A percentile compares a stretch with the other conserved stretches of the same genome.
These are phyloP conservation scores for Alternaria metachromatica DNA, from an alignment of 2,329 filamentous ascomycete genomes.

Conservation along the genomic window DNA sequence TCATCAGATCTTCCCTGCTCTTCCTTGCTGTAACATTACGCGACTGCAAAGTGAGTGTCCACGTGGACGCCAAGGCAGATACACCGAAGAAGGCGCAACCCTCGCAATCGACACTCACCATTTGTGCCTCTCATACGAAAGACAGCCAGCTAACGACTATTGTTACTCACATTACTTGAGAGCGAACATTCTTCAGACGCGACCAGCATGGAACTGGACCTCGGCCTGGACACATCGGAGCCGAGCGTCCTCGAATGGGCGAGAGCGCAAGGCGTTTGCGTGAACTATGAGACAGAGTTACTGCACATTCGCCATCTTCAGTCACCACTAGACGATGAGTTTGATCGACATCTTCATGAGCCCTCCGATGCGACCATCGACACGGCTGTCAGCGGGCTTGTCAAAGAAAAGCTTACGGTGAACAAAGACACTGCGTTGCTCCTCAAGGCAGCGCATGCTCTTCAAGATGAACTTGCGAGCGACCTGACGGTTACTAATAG, in stretches of 20 bases:
- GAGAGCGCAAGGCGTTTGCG: conserved; percentile 53
- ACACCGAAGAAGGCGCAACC: conserved; percentile 11
- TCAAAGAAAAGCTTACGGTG: conserved; percentile 37
- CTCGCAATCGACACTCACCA: background rate
- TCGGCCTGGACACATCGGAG: conserved; percentile 29
- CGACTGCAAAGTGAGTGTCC: background rate
- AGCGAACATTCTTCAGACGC: background rate
- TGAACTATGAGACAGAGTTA: conserved; percentile 43
- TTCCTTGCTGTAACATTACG: background rate
- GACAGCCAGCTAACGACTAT: background rate
- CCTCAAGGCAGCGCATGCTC: conserved; percentile 26
- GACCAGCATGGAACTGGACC: conserved; percentile 15
- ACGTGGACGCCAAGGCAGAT: conserved; percentile 3
- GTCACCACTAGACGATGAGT: conserved; percentile 10
- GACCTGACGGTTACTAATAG: conserved; percentile 1
- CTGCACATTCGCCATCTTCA: conserved; percentile 22
- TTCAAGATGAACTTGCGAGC: conserved; percentile 4
- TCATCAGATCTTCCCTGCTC: background rate
- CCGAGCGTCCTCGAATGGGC: conserved; percentile 56
- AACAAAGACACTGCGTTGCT: conserved; percentile 38
- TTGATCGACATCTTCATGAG: conserved; percentile 31
- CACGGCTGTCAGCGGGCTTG: conserved; percentile 21
- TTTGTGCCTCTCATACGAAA: background rate
- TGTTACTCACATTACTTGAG: background rate
- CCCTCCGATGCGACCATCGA: conserved; percentile 16